A percentile compares a stretch with the other conserved stretches of the same genome.
Evolutionary conservation across 1,284 basidiomycete genomes (phyloP).

Genomic region (Marasmius fiardii): DNA sequence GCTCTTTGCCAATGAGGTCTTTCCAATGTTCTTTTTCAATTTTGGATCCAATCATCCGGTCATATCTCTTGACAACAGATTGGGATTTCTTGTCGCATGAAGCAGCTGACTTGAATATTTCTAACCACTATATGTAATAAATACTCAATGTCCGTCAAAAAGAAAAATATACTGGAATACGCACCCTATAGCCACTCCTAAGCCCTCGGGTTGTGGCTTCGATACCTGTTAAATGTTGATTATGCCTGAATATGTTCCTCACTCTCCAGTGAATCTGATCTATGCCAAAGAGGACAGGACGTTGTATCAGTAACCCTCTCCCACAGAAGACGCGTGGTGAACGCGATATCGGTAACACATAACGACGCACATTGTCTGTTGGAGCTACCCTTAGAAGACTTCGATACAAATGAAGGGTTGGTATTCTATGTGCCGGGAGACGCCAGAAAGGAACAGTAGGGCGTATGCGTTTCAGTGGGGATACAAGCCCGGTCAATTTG

Average conservation of each 20-base stretch:
- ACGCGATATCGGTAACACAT: background rate
- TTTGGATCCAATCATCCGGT: slow-evolving; percentile 48
- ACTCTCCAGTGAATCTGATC: slow-evolving; percentile 57
- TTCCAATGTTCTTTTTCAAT: slow-evolving; percentile 47
- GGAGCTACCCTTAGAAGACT: slow-evolving; percentile 58
- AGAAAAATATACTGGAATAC: slow-evolving; percentile 13
- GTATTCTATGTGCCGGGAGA: slow-evolving; percentile 69
- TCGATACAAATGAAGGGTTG: slow-evolving; percentile 75
- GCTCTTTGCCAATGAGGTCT: slow-evolving; percentile 41
- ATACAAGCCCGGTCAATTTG: slow-evolving; percentile 49
- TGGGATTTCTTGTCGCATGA: slow-evolving; percentile 46
- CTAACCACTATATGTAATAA: slow-evolving; percentile 51
- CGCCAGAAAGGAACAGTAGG: slow-evolving; percentile 67
- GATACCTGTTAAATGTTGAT: slow-evolving; percentile 49
- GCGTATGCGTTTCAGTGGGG: slow-evolving; percentile 52
- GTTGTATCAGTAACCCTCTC: background rate
- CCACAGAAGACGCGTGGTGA: slow-evolving; percentile 1
- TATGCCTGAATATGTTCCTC: slow-evolving; percentile 48
- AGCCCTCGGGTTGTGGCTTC: slow-evolving; percentile 42
- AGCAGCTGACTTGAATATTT: slow-evolving; percentile 50
- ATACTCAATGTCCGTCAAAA: background rate
- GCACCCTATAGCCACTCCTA: slow-evolving; percentile 49
- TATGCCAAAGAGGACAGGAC: slow-evolving; percentile 11
- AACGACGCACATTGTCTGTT: slow-evolving; percentile 46
- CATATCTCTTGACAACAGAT: slow-evolving; percentile 51